These are phyloP conservation scores for Solanum arcanum DNA, from an alignment of 257 asterid genomes.

Conservation along the genomic window DNA sequence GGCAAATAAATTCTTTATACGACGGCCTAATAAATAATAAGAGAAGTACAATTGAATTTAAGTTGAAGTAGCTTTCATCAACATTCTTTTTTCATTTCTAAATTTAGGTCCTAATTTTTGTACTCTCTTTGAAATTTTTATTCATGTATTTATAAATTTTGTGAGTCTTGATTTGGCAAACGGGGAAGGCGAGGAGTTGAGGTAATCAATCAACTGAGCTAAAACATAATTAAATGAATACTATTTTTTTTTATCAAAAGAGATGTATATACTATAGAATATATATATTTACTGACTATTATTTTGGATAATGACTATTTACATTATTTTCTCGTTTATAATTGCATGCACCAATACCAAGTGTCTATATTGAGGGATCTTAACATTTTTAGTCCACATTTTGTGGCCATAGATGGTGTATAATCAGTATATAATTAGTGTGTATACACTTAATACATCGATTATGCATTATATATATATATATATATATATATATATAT, in stretches of 20 bases:
- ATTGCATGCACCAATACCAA: not conserved
- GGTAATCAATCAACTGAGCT: not conserved
- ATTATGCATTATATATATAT: not conserved
- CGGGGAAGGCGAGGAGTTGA: not conserved
- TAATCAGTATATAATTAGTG: not conserved
- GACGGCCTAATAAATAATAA: not conserved
- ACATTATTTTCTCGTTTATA: not conserved
- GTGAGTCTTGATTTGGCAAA: not conserved
- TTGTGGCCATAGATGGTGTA: not conserved
- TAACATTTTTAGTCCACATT: not conserved
- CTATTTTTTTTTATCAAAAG: not conserved
- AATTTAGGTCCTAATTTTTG: not conserved
- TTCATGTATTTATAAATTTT: not conserved
- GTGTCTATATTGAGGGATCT: not conserved
- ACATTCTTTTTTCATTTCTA: not conserved
- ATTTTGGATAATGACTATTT: not conserved
- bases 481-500: not conserved
- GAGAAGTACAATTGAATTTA: not conserved
- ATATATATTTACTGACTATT: not conserved
- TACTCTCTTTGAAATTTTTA: not conserved
- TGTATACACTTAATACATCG: not conserved
- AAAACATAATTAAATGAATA: not conserved
- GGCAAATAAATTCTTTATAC: not conserved
- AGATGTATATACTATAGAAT: not conserved
- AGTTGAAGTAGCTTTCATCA: not conserved